Evolutionary conservation across 1,139 yeast species (phyloP), one percentile per base, ranked within the genome.

Genomic region (Suhomyces wounanorum): DNA sequence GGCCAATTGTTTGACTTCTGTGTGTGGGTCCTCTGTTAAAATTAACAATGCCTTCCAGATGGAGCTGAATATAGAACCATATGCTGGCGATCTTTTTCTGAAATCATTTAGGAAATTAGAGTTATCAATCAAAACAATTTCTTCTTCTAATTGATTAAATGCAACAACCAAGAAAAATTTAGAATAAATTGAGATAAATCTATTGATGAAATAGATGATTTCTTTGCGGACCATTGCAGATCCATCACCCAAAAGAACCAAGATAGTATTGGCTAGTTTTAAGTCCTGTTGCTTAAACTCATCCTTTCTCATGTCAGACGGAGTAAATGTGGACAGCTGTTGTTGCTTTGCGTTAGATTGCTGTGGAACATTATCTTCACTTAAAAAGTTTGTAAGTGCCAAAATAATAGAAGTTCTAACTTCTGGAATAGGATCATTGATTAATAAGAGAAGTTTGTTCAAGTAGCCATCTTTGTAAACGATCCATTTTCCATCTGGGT

Each of bases 391-490:
- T 2, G 92, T 83, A 45, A 94, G 70, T 0, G 96, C 89, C 44
- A 85, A 74, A 10, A 94, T 73, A 10, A 90, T 83, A 0, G 98
- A 89, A 0, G 97, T 87, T 53, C 99, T 77, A 0, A 94, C 96
- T 66, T 94, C 99, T 0, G 99, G 97, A 44, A 92, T 90, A 0
- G 97, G 97, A 65, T 94, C 98, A 55, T 81, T 82, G 31, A 91
- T 74, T 45, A 89, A 70, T 35, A 74, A 70, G 36, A 84, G 66
- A 37, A 94, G 66, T 55, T 80, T 78, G 36, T 75, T 82, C 30
- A 87, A 71, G 40, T 83, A 78, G 0, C 88, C 87, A 54, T 85
- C 88, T 58, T 84, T 83, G 60, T 84, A 75, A 39, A 87, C 84
- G 25, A 87, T 78, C 79, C 85, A 82, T 61, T 87, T 87, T 13